Percentiles rank a stretch among this genome's conserved stretches.
Evolutionary conservation across 2,329 filamentous ascomycete species (phyloP).

Genomic region (Arthrinium phaeospermum): DNA sequence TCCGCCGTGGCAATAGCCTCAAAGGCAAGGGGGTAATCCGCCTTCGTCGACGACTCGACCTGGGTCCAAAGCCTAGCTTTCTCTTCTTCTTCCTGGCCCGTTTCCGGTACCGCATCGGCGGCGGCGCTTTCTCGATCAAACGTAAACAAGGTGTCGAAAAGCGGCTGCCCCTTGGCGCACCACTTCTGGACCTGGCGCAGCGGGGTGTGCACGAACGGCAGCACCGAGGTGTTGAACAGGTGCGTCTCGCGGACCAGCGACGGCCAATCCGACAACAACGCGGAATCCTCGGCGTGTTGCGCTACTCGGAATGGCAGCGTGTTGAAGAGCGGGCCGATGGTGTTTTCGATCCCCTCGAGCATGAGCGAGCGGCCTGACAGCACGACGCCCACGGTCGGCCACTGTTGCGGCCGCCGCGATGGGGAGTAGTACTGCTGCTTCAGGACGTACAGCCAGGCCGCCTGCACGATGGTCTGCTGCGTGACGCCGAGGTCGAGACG

Average conservation of each 20-base stretch:
- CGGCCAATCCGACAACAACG: slow-evolving; percentile 56
- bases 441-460: slow-evolving; percentile 72
- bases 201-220: slow-evolving; percentile 80
- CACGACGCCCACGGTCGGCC: slow-evolving; percentile 72
- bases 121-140: slow-evolving; percentile 65
- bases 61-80: slow-evolving; percentile 59
- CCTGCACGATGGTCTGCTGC: slow-evolving; percentile 79
- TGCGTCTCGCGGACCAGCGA: slow-evolving; percentile 70
- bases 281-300: slow-evolving; percentile 42
- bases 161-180: slow-evolving; percentile 62
- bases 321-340: slow-evolving; percentile 88
- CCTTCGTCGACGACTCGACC: slow-evolving; percentile 50
- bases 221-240: slow-evolving; percentile 68
- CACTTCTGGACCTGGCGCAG: slow-evolving; percentile 83
- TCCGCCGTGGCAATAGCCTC: slow-evolving; percentile 66
- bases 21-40: slow-evolving; percentile 79
- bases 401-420: slow-evolving; percentile 27
- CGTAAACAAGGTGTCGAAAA: slow-evolving; percentile 85
- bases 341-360: slow-evolving; percentile 66
- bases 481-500: slow-evolving; percentile 72
- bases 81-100: slow-evolving; percentile 10
- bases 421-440: slow-evolving; percentile 49
- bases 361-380: slow-evolving; percentile 79
- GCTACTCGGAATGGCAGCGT: slow-evolving; percentile 74
- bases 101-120: not conserved